Evolutionary conservation across 1,284 basidiomycete species (phyloP).

Genomic region (Naganishia liquefaciens): DNA sequence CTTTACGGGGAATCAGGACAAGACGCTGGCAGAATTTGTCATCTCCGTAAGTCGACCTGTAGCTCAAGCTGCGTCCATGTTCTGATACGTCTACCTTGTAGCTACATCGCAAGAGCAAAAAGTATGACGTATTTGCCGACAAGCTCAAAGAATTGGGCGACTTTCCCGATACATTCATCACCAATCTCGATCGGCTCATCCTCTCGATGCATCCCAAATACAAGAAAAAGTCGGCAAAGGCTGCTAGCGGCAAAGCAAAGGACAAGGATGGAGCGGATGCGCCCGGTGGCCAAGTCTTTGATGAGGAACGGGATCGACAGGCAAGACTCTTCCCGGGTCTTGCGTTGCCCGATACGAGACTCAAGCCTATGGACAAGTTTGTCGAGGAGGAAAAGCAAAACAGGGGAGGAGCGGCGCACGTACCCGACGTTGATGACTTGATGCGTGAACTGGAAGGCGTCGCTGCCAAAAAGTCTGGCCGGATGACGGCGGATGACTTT

Average conservation of each 20-base stretch:
- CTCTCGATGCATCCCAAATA: conserved; percentile 94
- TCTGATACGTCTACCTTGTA: conserved; percentile 32
- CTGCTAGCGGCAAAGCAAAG: conserved; percentile 33
- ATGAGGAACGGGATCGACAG: conserved; percentile 68
- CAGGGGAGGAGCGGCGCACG: conserved; percentile 34
- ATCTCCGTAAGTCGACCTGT: conserved; percentile 60
- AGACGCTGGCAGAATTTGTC: conserved; percentile 91
- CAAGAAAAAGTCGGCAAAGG: conserved; percentile 69
- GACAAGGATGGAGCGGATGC: conserved; percentile 52
- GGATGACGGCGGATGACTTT: conserved; percentile 51
- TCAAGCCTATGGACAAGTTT: conserved; percentile 56
- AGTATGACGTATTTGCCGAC: conserved; percentile 66
- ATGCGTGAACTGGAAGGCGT: conserved; percentile 73
- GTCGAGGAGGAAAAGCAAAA: conserved; percentile 61
- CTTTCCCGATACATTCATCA: conserved; percentile 85
- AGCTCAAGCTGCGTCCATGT: not conserved
- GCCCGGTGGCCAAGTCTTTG: conserved; percentile 44
- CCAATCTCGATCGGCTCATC: conserved; percentile 91
- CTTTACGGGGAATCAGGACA: conserved; percentile 75
- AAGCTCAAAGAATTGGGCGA: conserved; percentile 78
- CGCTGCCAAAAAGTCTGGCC: conserved; percentile 56
- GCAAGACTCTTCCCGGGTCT: conserved; percentile 88
- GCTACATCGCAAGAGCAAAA: conserved; percentile 80
- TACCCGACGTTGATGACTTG: conserved; percentile 74
- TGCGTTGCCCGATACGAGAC: conserved; percentile 75